Conservation (phyloP, 768 basidiomycete species). For the Serendipita sp. region DNA sequence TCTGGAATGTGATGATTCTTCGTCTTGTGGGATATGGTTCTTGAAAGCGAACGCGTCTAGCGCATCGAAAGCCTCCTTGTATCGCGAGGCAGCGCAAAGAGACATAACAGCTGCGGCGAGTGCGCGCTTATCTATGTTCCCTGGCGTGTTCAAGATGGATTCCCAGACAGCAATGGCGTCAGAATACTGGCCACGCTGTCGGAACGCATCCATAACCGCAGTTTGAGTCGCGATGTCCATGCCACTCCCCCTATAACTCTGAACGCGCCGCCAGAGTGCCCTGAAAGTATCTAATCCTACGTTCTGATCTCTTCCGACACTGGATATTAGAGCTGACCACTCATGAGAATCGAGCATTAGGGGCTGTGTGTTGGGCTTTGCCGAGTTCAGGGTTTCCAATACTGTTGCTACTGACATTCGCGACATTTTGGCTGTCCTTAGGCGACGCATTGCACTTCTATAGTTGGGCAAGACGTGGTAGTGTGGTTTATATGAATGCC, state of each 20-base stretch:
- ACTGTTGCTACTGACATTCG: background rate
- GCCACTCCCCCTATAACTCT: background rate
- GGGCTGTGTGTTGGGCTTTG: background rate
- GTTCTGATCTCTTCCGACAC: background rate
- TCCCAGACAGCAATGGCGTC: conserved; percentile 31
- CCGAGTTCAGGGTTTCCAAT: background rate
- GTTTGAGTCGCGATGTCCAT: conserved; percentile 30
- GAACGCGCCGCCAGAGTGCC: background rate
- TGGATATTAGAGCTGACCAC: background rate
- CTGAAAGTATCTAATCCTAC: background rate
- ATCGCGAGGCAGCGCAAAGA: conserved; percentile 26
- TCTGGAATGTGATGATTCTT: conserved; percentile 16
- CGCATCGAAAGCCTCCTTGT: conserved; percentile 33
- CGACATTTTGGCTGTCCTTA: background rate
- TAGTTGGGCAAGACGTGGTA: background rate
- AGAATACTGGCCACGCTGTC: conserved; percentile 25
- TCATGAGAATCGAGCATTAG: background rate
- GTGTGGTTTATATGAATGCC: background rate
- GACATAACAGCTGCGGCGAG: conserved; percentile 36
- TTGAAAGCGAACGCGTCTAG: conserved; percentile 25
- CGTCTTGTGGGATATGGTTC: conserved; percentile 6
- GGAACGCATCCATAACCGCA: conserved; percentile 35
- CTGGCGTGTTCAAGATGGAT: conserved; percentile 19
- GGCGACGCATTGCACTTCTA: background rate
- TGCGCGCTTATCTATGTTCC: conserved; percentile 27